Evolutionary conservation across 345 rosid genomes (phyloP).

Genomic region (Xanthoceras sorbifolium): DNA sequence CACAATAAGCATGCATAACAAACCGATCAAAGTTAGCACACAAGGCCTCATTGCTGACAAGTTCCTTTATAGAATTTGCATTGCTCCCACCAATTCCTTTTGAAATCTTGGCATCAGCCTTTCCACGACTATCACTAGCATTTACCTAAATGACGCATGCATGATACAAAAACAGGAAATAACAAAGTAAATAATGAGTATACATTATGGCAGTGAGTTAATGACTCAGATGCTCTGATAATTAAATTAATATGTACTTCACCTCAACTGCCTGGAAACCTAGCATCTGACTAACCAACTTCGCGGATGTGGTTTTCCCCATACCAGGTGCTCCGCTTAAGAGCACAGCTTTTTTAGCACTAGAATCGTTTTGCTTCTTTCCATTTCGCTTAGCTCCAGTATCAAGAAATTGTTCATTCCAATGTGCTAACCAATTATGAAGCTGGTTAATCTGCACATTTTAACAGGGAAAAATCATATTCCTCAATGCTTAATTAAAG

Average conservation of each 20-base stretch:
- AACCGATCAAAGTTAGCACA: conserved; percentile 62
- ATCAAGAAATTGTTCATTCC: conserved; percentile 74
- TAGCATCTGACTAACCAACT: conserved; percentile 87
- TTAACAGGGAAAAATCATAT: conserved; percentile 16
- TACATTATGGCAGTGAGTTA: conserved; percentile 15
- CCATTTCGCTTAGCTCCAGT: conserved; percentile 71
- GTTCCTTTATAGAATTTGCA: conserved; percentile 93
- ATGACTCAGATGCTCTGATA: conserved; percentile 6
- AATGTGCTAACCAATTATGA: conserved; percentile 78
- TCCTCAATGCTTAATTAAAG: not conserved
- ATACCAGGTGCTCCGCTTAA: conserved; percentile 96
- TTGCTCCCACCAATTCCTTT: conserved; percentile 97
- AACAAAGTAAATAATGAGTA: conserved; percentile 4
- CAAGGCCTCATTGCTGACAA: conserved; percentile 85
- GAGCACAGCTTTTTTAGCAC: conserved; percentile 79
- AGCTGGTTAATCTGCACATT: conserved; percentile 80
- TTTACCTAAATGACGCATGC: conserved; percentile 55
- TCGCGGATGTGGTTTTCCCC: conserved; percentile 94
- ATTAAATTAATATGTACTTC: conserved; percentile 8
- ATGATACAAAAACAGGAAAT: not conserved
- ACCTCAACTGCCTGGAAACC: conserved; percentile 97
- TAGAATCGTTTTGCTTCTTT: conserved; percentile 68
- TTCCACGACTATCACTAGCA: conserved; percentile 99
- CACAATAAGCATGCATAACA: conserved; percentile 17
- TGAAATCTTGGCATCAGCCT: conserved; percentile 74